Percentiles rank a stretch among this genome's conserved stretches.
phyloP scores from a whole-genome alignment of 352 stramenopile species.

The Globisporangium splendens region DNA sequence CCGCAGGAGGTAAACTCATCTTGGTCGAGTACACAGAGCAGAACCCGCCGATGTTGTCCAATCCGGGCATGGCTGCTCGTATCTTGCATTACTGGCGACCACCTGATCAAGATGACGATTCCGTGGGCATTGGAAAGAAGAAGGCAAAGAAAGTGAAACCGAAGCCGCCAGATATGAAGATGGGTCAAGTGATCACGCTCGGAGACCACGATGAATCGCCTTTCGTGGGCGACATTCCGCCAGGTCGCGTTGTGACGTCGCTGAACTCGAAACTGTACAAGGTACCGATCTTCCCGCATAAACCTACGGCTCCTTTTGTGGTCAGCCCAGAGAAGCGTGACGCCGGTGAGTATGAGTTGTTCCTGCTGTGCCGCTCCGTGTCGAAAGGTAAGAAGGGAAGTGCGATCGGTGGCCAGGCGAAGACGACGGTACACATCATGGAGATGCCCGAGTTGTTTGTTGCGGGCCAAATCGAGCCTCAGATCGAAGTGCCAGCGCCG shows the following conservation, averaged over 20 bases:
- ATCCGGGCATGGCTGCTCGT: slow-evolving; percentile 79
- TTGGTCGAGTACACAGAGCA: slow-evolving; percentile 85
- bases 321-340: slow-evolving; percentile 32
- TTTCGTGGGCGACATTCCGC: slow-evolving; percentile 78
- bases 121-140: slow-evolving; percentile 51
- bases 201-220: slow-evolving; percentile 77
- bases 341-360: slow-evolving; percentile 52
- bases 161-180: slow-evolving; percentile 73
- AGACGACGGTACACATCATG: slow-evolving; percentile 74
- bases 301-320: slow-evolving; percentile 49
- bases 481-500: slow-evolving; percentile 78
- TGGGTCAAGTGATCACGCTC: slow-evolving; percentile 82
- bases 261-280: slow-evolving; percentile 85
- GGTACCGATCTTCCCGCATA: slow-evolving; percentile 76
- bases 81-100: slow-evolving; percentile 84
- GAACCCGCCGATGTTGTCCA: slow-evolving; percentile 73
- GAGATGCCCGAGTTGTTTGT: slow-evolving; percentile 75
- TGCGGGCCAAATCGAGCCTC: slow-evolving; percentile 75
- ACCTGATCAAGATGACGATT: slow-evolving; percentile 45
- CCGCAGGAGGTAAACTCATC: slow-evolving; percentile 71
- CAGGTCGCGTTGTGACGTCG: slow-evolving; percentile 70
- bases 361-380: slow-evolving; percentile 65
- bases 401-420: slow-evolving; percentile 25
- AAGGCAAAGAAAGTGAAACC: slow-evolving; percentile 65
- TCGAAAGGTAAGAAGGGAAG: slow-evolving; percentile 71